Base-by-base conservation (phyloP, 768 basidiomycete genomes). In the Tulasnella sp. region DNA sequence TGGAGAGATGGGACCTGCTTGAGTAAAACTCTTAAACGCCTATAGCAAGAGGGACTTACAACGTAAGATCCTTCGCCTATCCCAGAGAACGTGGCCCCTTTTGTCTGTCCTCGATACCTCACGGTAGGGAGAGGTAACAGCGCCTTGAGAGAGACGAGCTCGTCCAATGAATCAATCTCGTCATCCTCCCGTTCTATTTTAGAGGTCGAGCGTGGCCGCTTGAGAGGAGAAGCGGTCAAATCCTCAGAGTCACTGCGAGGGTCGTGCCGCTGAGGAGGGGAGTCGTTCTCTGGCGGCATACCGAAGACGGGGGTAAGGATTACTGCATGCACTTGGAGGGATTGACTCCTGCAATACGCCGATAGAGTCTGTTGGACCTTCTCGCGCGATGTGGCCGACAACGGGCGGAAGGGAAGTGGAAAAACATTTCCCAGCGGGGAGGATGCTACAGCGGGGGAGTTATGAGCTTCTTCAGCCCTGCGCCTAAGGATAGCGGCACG, bases 261-360 rank as follows among this genome's bases (percentile, higher is more conserved):
- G n/a, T n/a, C n/a, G n/a, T n/a, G n/a, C n/a, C n/a, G n/a, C n/a
- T n/a, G n/a, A n/a, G n/a, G n/a, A n/a, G n/a, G n/a, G n/a, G n/a
- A n/a, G n/a, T n/a, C n/a, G n/a, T n/a, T n/a, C n/a, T n/a, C n/a
- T n/a, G n/a, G 56, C 9, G 59, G 42, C 19, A 26, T 26, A 1
- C 45, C 23, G 17, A 44, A 32, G 0, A 62, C 43, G 8, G 61
- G 61, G 8, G 62, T 9, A 4, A 63, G 24, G 29, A 63, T 26
- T 19, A 63, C 21, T 15, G 61, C 29, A 38, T 41, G 34, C 13
- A 63, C 41, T 24, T 41, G 48, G 23, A 63, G n/a, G 50, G 19
- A 23, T 8, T 61, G 62, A 17, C 23, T 26, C 4, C 19, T 32
- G 34, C 62, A 63, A 43, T 63, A 62, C n/a, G 61, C 62, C 2